Percentiles rank a stretch among this genome's conserved stretches.
Evolutionary conservation across 345 rosid species (phyloP).

Genomic region (Moricandia moricandioides): DNA sequence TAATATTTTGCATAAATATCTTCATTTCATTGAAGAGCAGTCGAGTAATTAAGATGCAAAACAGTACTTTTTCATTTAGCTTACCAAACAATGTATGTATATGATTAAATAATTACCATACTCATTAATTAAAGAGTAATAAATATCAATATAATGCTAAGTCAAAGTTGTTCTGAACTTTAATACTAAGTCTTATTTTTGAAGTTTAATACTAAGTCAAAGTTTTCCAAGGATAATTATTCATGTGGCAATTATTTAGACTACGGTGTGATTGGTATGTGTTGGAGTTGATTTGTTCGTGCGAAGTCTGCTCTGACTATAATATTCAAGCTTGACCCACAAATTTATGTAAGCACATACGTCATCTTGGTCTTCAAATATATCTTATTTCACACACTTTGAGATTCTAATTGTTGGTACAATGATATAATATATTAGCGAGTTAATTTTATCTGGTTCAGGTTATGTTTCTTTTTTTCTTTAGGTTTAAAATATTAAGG

Average conservation of each 20-base stretch:
- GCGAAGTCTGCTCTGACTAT: conserved; percentile 26
- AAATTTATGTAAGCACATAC: conserved; percentile 33
- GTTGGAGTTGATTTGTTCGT: conserved; percentile 32
- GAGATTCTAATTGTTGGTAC: conserved; percentile 12
- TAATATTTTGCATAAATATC: too few relatives aligned
- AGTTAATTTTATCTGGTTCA: conserved; percentile 4
- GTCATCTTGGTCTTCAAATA: conserved; percentile 24
- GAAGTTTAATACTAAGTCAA: conserved; percentile 7
- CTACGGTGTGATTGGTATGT: conserved; percentile 13
- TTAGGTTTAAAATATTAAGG: background rate
- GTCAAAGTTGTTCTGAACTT: too few relatives aligned
- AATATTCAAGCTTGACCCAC: conserved; percentile 28
- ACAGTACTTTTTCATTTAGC: background rate
- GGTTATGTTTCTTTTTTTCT: conserved; percentile 8
- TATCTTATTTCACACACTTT: conserved; percentile 10
- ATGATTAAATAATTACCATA: background rate
- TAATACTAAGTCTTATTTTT: too few relatives aligned
- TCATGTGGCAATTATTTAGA: background rate
- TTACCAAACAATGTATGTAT: background rate
- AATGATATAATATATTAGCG: conserved; percentile 2
- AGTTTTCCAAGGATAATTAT: background rate
- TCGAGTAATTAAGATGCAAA: background rate
- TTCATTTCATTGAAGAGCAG: background rate
- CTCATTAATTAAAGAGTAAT: background rate
- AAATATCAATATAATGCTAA: background rate